These are phyloP conservation scores for Selenicereus undatus DNA, from an alignment of 148 eudicot genomes.

Conservation along the genomic window DNA sequence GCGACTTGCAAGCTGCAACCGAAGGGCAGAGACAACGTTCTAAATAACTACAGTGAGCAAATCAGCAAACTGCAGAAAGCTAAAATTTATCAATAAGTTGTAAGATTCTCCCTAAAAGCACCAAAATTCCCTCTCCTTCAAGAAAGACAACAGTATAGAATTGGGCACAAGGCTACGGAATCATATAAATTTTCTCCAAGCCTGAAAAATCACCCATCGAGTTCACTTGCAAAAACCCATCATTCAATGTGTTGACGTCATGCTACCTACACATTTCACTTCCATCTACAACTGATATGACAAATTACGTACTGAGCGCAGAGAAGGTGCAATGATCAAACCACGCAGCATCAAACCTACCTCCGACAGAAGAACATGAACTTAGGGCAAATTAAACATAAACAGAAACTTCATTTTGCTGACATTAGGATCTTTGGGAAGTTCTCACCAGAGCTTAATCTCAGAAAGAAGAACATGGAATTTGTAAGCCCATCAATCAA, in stretches of 20 bases:
- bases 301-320: too few relatives aligned
- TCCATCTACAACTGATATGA: too few relatives aligned
- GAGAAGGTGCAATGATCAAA: too few relatives aligned
- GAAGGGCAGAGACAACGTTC: neutral
- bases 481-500: neutral
- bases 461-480: neutral
- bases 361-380: too few relatives aligned
- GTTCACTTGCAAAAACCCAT: neutral
- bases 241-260: neutral
- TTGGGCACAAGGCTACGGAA: neutral
- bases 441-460: neutral
- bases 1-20: neutral
- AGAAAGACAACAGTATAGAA: neutral
- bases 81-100: neutral
- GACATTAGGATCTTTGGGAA: neutral
- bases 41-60: neutral
- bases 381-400: too few relatives aligned
- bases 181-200: neutral
- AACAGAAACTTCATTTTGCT: neutral
- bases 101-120: neutral
- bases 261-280: neutral
- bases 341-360: too few relatives aligned
- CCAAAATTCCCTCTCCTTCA: neutral
- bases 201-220: neutral
- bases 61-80: neutral